phyloP scores from a whole-genome alignment of 768 basidiomycete species.

The Glaciozyma antarctica region DNA sequence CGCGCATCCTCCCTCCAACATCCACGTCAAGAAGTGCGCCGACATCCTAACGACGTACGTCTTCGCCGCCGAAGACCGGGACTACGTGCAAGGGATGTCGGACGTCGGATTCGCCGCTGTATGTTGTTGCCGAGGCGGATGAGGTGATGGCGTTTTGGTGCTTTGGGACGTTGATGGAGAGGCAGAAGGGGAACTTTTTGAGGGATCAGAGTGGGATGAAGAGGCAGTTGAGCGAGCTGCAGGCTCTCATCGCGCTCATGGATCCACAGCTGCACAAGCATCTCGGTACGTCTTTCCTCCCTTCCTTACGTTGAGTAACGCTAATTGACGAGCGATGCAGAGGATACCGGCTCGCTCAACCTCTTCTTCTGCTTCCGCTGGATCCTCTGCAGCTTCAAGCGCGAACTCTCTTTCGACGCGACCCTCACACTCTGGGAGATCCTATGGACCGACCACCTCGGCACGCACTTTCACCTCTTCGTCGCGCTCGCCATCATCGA shows the following conservation, averaged over 20 bases:
- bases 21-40: conserved; percentile 80
- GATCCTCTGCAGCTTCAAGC: conserved; percentile 45
- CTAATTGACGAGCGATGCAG: conserved; percentile 32
- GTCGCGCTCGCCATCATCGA: conserved; percentile 80
- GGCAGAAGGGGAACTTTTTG: conserved; percentile 92
- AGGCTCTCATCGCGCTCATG: conserved; percentile 84
- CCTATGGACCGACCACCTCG: conserved; percentile 53
- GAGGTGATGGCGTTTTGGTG: conserved; percentile 94
- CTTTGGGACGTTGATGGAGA: conserved; percentile 84
- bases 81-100: conserved; percentile 98
- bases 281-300: conserved; percentile 18
- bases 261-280: conserved; percentile 92
- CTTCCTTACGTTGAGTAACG: background rate
- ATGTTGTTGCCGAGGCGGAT: conserved; percentile 79
- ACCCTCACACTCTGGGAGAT: conserved; percentile 85
- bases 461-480: background rate
- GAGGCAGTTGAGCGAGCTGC: conserved; percentile 76
- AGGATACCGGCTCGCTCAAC: conserved; percentile 80
- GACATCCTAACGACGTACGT: conserved; percentile 78
- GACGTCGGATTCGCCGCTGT: conserved; percentile 88
- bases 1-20: conserved; percentile 78
- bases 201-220: conserved; percentile 98
- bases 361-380: conserved; percentile 97
- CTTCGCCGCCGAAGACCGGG: conserved; percentile 40
- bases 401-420: conserved; percentile 88